These are phyloP conservation scores for Aspergillus ruber DNA, from an alignment of 2,329 filamentous ascomycete genomes.

Conservation along the genomic window DNA sequence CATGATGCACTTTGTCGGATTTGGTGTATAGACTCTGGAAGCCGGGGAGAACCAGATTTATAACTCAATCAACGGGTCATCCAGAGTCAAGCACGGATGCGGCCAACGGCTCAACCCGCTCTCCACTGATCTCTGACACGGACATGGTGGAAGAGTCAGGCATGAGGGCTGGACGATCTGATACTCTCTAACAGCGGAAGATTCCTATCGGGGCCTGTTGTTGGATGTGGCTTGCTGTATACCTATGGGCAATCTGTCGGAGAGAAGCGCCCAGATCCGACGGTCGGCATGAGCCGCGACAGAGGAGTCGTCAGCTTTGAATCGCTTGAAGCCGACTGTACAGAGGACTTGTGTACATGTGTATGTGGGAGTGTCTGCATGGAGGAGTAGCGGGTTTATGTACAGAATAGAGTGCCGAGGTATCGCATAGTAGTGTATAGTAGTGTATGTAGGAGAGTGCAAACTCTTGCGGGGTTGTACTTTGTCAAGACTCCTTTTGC, in stretches of 20 bases:
- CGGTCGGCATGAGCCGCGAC: conserved; percentile 8
- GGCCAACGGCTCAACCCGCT: background rate
- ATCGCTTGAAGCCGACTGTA: background rate
- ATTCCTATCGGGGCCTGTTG: background rate
- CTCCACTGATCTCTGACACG: background rate
- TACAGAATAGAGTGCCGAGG: no score
- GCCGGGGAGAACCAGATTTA: background rate
- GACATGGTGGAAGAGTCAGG: background rate
- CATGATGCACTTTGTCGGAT: background rate
- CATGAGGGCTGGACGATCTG: background rate
- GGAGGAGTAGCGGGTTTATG: no score
- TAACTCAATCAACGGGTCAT: background rate
- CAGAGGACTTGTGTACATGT: background rate
- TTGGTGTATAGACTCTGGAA: background rate
- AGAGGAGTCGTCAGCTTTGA: conserved; percentile 4
- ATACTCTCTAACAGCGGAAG: background rate
- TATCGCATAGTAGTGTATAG: no score
- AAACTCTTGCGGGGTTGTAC: no score
- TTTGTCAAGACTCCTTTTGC: no score
- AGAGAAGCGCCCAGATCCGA: conserved; percentile 9
- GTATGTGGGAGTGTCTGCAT: no score
- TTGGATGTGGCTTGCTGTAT: background rate
- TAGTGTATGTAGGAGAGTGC: no score
- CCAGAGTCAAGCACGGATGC: background rate
- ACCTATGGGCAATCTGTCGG: background rate